Evolutionary conservation across 192 early-diverging fungal genomes (phyloP), one percentile per base, ranked within the genome.

Genomic region (Coemansia aciculifera): DNA sequence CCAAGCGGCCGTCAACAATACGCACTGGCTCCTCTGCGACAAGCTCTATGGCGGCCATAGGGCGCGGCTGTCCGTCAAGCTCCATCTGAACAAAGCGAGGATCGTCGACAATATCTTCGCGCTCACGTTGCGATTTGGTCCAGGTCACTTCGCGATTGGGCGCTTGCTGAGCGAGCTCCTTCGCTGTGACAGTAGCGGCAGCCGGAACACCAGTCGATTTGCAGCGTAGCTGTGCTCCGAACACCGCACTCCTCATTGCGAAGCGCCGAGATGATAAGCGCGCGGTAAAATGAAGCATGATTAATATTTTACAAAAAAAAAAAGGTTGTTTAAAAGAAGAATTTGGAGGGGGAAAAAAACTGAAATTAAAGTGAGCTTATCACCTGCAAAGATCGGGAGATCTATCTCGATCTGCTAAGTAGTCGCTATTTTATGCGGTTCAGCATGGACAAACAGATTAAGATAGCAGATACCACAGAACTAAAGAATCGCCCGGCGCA

Each of bases 1-100:
- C 92, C 68, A 87, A 73, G 21, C 93, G 89, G 36, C 84, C 83
- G 21, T 89, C 83, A 19, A 96, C 90, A 69, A 89, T 78, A 63
- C 84, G 91, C 63, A 98, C 85, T 19, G 95, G 93, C 63, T 94
- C 94, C 73, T 93, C 88, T 36, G 88, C 87, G 78, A 98, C 94
- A 56, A 98, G 87, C 62, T 96, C 95, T 56, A 94, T 90, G 62
- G 96, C 96, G 37, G 96, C 90, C 76, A 89, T 82, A 13, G 95
- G 93, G 48, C 92, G 90, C 34, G 96, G 95, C 81, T 98, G 95
- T n/a, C 85, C 83, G 37, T 78, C 78, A 38, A 95, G 73, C 67
- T 95, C 89, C 27, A 84, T 88, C 73, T 95, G 92, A 44, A 94
- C 90, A 80, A 95, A 98, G 71, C 94, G 86, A 49, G 94, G 91